These are phyloP conservation scores for Zalaria sp. DNA, from an alignment of 2,329 filamentous ascomycete genomes.

Conservation along the genomic window DNA sequence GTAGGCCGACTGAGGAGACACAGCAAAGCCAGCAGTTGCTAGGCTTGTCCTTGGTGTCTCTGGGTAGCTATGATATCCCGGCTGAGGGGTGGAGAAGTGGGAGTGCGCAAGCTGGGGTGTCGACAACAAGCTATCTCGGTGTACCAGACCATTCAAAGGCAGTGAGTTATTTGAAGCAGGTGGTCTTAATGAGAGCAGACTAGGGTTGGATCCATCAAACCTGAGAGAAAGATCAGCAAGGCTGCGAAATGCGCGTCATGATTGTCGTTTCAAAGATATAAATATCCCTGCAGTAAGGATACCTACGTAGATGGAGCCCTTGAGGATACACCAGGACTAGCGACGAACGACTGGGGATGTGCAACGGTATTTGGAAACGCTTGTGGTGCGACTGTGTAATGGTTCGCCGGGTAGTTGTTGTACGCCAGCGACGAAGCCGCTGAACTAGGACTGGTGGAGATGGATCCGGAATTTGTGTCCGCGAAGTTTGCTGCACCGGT, in stretches of 20 bases:
- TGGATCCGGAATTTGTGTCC: slow-evolving; percentile 42
- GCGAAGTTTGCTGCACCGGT: slow-evolving; percentile 29
- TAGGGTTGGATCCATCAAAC: slow-evolving; percentile 3
- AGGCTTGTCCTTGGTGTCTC: slow-evolving; percentile 16
- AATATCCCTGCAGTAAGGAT: slow-evolving; percentile 9
- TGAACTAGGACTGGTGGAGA: slow-evolving; percentile 37
- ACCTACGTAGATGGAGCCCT: slow-evolving; percentile 32
- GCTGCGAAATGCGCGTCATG: slow-evolving; percentile 5
- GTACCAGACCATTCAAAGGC: slow-evolving; percentile 23
- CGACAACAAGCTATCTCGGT: slow-evolving; percentile 21
- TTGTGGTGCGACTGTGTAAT: slow-evolving; percentile 16
- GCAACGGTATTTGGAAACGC: slow-evolving; percentile 17
- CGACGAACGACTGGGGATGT: slow-evolving; percentile 23
- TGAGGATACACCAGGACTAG: slow-evolving; percentile 23
- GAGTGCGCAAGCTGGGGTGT: slow-evolving; percentile 12
- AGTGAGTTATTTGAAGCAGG: slow-evolving; percentile 26
- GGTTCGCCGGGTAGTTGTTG: slow-evolving; percentile 18
- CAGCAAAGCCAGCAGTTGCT: slow-evolving; percentile 11
- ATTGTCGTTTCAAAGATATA: too few relatives aligned
- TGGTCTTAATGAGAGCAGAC: slow-evolving; percentile 19
- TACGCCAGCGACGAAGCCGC: slow-evolving; percentile 34
- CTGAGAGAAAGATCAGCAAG: slow-evolving; percentile 3
- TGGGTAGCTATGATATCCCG: slow-evolving; percentile 15
- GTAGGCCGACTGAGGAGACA: slow-evolving; percentile 7
- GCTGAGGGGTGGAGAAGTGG: slow-evolving; percentile 14